These are phyloP conservation scores for Elsinoe ampelina DNA, from an alignment of 2,329 filamentous ascomycete species.

Conservation along the genomic window DNA sequence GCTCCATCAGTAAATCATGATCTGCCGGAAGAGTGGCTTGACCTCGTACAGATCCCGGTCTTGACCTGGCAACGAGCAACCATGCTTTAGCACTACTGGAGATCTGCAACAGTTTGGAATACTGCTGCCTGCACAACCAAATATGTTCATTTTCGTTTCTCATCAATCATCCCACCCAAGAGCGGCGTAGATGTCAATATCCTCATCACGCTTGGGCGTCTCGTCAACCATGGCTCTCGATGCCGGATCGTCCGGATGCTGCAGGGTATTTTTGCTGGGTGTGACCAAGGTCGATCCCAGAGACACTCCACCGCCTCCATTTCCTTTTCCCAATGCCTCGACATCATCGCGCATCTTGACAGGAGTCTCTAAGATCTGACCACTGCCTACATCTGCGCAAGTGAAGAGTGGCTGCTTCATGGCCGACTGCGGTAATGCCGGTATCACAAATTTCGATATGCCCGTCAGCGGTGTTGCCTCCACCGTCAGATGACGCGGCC, in stretches of 20 bases:
- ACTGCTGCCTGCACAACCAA: constrained; percentile 14
- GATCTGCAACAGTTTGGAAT: neutral
- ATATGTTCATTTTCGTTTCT: constrained; percentile 30
- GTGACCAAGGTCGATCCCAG: constrained; percentile 12
- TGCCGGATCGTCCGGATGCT: constrained; percentile 12
- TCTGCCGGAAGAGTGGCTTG: neutral
- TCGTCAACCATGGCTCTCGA: constrained; percentile 21
- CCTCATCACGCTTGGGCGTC: constrained; percentile 16
- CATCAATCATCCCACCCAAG: constrained; percentile 37
- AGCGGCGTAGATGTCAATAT: constrained; percentile 32
- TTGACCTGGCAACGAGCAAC: neutral
- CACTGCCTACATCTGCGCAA: neutral
- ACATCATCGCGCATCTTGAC: neutral
- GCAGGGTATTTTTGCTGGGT: neutral
- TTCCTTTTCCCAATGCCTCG: neutral
- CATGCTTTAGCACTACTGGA: neutral
- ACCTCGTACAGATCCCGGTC: neutral
- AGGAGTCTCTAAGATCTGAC: constrained; percentile 13
- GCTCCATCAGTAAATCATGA: neutral
- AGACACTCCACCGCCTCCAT: neutral
- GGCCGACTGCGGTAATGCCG: constrained; percentile 15
- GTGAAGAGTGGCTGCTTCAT: constrained; percentile 9
- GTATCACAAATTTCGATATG: constrained; percentile 26
- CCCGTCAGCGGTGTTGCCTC: constrained; percentile 37
- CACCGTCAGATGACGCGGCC: constrained; percentile 20